phyloP scores from a whole-genome alignment of 2,329 filamentous ascomycete genomes.

The Aureobasidium sp. region DNA sequence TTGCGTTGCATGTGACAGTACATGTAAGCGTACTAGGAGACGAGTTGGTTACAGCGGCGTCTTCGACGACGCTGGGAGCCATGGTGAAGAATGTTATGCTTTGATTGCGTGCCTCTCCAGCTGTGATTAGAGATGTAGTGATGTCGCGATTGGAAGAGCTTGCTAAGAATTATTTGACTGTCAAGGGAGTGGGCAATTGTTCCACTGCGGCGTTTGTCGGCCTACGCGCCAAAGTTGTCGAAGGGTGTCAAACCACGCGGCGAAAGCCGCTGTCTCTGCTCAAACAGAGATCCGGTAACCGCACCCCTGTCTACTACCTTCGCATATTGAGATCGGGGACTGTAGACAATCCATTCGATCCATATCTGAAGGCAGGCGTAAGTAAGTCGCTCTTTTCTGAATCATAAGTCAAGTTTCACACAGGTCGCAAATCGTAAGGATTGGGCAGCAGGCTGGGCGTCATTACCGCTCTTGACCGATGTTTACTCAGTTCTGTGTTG shows the following conservation, averaged over 20 bases:
- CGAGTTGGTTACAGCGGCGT: constrained; percentile 37
- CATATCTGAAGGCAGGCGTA: no score
- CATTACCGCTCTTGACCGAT: constrained; percentile 13
- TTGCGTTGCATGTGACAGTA: constrained; percentile 4
- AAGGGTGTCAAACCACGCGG: background rate
- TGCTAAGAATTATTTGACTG: background rate
- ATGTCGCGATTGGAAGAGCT: background rate
- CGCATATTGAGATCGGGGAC: no score
- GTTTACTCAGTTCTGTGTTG: constrained; percentile 10
- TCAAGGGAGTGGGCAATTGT: background rate
- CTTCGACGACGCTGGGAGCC: constrained; percentile 24
- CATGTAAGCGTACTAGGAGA: constrained; percentile 26
- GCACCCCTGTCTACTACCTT: background rate
- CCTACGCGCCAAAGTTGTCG: background rate
- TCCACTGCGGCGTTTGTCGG: background rate
- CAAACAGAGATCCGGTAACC: background rate
- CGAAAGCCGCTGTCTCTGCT: background rate
- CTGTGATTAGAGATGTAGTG: background rate
- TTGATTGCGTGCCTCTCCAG: no score
- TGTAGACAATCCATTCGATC: background rate
- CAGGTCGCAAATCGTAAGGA: background rate
- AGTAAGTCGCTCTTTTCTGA: accelerated
- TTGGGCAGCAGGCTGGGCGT: background rate
- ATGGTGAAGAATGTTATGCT: constrained; percentile 8
- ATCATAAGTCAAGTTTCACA: no score